Conservation (phyloP, 805 yeast genomes). For the Phaffomyces thermotolerans region DNA sequence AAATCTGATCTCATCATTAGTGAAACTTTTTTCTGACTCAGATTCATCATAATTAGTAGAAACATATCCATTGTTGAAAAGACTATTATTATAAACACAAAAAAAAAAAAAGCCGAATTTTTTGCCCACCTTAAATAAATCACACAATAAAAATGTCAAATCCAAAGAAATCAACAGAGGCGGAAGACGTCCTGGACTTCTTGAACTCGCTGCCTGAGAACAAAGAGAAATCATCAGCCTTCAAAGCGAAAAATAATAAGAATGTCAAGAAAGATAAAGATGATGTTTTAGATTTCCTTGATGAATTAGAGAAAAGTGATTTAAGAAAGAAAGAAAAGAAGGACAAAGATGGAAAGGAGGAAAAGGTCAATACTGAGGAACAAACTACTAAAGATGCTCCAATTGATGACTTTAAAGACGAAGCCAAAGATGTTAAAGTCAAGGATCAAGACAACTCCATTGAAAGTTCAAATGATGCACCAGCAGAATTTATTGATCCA, state of each 20-base stretch:
- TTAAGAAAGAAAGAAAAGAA: constrained; percentile 16
- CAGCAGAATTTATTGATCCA: constrained; percentile 43
- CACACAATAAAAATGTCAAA: constrained; percentile 1
- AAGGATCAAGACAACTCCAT: constrained; percentile 11
- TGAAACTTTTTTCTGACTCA: too few relatives aligned
- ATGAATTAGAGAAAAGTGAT: constrained; percentile 50
- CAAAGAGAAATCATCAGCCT: constrained; percentile 16
- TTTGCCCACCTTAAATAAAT: too few relatives aligned
- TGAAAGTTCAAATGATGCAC: constrained; percentile 6
- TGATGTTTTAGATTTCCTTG: constrained; percentile 40
- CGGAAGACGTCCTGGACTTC: constrained; percentile 74
- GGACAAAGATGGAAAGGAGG: constrained; percentile 5
- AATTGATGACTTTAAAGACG: constrained; percentile 15
- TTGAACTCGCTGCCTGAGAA: constrained; percentile 69
- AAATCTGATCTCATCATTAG: too few relatives aligned
- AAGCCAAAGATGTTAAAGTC: constrained; percentile 9
- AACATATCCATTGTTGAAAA: too few relatives aligned
- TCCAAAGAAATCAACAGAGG: constrained; percentile 38
- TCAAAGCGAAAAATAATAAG: constrained; percentile 34
- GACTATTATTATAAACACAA: too few relatives aligned
- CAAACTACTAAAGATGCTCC: constrained; percentile 12
- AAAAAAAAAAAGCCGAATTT: neutral
- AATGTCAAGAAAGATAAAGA: constrained; percentile 20
- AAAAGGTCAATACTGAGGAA: constrained; percentile 7
- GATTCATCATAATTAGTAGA: too few relatives aligned